Evolutionary conservation across 1,284 basidiomycete species (phyloP).

Genomic region (Tilletia walkeri): DNA sequence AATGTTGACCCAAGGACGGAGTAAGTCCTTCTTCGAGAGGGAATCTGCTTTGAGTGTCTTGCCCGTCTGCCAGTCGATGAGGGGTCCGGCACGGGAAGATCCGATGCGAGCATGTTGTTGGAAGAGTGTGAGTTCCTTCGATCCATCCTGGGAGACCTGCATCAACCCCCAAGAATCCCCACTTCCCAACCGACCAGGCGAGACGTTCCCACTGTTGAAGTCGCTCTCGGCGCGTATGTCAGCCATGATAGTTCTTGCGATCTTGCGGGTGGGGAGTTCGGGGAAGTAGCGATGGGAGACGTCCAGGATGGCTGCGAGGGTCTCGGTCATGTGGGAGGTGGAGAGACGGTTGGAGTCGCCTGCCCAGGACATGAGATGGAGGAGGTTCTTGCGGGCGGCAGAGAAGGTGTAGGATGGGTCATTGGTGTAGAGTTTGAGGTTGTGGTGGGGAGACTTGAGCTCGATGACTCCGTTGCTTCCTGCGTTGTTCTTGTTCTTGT

Average conservation of each 20-base stretch:
- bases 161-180: conserved; percentile 9
- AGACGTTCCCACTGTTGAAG: conserved; percentile 11
- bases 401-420: conserved; percentile 8
- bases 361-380: conserved; percentile 3
- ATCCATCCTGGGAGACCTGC: conserved; percentile 15
- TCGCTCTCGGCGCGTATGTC: conserved; percentile 20
- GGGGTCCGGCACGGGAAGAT: not conserved
- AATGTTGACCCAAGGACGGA: conserved; percentile 17
- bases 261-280: conserved; percentile 9
- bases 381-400: not conserved
- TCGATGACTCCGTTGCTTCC: not conserved
- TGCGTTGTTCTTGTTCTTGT: not conserved
- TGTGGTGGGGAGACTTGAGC: not conserved
- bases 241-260: conserved; percentile 6
- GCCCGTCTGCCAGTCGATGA: conserved; percentile 13
- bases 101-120: conserved; percentile 8
- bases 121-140: conserved; percentile 17
- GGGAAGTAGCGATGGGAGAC: conserved; percentile 19
- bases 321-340: not conserved
- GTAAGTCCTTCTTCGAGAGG: conserved; percentile 2
- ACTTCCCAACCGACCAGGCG: conserved; percentile 17
- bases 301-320: conserved; percentile 16
- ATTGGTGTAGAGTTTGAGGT: not conserved
- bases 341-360: not conserved
- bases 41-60: not conserved